Conservation (phyloP, 1,139 yeast genomes). For the Geotrichum aggregatum region DNA sequence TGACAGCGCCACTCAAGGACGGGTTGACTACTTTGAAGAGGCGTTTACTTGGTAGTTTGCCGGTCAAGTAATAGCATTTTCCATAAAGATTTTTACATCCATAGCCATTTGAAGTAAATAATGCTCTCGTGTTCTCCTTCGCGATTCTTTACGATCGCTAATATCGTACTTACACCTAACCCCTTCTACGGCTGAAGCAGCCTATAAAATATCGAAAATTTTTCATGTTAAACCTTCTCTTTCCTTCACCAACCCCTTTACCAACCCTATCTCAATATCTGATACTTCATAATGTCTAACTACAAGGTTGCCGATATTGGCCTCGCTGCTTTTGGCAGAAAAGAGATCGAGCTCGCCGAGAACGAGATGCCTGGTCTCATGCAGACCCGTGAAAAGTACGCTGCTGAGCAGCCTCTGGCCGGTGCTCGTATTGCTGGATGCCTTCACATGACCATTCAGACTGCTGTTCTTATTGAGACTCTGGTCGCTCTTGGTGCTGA, state of each 20-base stretch:
- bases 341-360: conserved; percentile 98
- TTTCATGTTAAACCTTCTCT: background rate
- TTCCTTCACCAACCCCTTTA: conserved; percentile 7
- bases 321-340: conserved; percentile 99
- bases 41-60: conserved; percentile 38
- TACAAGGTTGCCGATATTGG: conserved; percentile 98
- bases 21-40: conserved; percentile 41
- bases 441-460: conserved; percentile 99
- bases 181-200: background rate
- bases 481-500: conserved; percentile 98
- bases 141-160: background rate
- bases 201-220: background rate
- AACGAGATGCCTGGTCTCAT: conserved; percentile 99
- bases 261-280: conserved; percentile 1
- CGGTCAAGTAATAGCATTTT: background rate
- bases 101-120: background rate
- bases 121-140: background rate
- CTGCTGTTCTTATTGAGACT: conserved; percentile 98
- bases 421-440: conserved; percentile 99
- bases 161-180: background rate
- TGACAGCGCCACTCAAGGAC: conserved; percentile 34
- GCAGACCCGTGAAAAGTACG: conserved; percentile 95
- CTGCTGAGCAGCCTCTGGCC: conserved; percentile 87
- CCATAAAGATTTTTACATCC: background rate
- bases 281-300: conserved; percentile 40